phyloP scores from a whole-genome alignment of 2,329 filamentous ascomycete genomes.

The Fusarium pseudocircinatum region DNA sequence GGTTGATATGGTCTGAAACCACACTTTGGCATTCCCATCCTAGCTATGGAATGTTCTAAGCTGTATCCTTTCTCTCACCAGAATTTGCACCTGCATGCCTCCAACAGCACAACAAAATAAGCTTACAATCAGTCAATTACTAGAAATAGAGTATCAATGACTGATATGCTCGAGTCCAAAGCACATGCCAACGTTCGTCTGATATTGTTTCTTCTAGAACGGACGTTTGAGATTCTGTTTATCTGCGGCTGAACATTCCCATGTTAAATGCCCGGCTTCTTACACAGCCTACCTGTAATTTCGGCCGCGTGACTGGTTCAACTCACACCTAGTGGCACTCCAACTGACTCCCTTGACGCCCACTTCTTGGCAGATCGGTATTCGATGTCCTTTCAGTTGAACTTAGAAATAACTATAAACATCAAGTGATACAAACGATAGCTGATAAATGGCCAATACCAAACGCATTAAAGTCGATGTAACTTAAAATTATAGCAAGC shows the following conservation, averaged over 20 bases:
- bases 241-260: not conserved
- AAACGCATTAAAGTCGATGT: not conserved
- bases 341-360: slow-evolving; percentile 11
- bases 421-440: not conserved
- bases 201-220: not conserved
- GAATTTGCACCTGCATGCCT: not conserved
- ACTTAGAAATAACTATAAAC: not conserved
- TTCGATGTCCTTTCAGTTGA: not conserved
- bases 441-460: not conserved
- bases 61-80: not conserved
- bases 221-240: not conserved
- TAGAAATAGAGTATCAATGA: not conserved
- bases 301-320: slow-evolving; percentile 14
- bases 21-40: not conserved
- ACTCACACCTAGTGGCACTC: slow-evolving; percentile 22
- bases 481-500: slow-evolving; percentile 1
- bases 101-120: not conserved
- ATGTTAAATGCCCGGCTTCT: not conserved
- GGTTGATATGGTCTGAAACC: not conserved
- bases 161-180: not conserved
- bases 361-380: slow-evolving; percentile 19
- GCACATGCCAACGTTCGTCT: not conserved
- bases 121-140: not conserved
- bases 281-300: slow-evolving; percentile 19
- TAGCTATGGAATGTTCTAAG: not conserved